Evolutionary conservation across 2,329 filamentous ascomycete genomes (phyloP), one percentile per base, ranked within the genome.

Genomic region (Verticillium klebahnii): DNA sequence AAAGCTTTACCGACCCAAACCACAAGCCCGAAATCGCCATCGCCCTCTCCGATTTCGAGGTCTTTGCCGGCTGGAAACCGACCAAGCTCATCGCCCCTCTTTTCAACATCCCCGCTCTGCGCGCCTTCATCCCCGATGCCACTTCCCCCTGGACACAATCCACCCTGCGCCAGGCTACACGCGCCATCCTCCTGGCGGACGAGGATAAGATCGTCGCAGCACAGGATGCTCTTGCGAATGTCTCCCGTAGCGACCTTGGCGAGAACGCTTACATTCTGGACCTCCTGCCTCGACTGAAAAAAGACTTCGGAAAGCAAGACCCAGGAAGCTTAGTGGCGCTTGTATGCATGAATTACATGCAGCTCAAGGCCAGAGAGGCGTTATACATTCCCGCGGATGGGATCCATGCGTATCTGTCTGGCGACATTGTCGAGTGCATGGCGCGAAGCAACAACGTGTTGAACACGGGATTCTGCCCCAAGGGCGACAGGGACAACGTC

Each of bases 21-120:
- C 89, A 93, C 78, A 93, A 93, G 74, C 90, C 90, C 1, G 90
- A 93, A 70, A 93, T 93, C 60, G 89, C 90, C 1, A 78, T 93
- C 1, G 89, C 90, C 0, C 75, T 93, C 1, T 81, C 83, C 14
- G 83, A 86, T 25, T 93, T 93, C 68, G 89, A 93, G 72, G 86
- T 89, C 0, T 93, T 93, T 67, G 88, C 86, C 11, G 90, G 90
- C 6, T 93, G 88, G 78, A 92, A 91, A 69, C 85, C 88, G 0
- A 75, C 90, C 0, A 69, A 74, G 11, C 78, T 87, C 2, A 87
- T 93, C 62, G 74, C 85, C 36, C 70, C 77, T 0, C 74, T 92
- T 1, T 81, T 92, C 69, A 74, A 82, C 50, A 74, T 89, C 31
- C 75, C 82, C 32, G 78, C 81, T 3, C 75, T 90, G 0, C 75